phyloP scores from a whole-genome alignment of 2,329 filamentous ascomycete species.

The Ploettnerulaceae sp. region DNA sequence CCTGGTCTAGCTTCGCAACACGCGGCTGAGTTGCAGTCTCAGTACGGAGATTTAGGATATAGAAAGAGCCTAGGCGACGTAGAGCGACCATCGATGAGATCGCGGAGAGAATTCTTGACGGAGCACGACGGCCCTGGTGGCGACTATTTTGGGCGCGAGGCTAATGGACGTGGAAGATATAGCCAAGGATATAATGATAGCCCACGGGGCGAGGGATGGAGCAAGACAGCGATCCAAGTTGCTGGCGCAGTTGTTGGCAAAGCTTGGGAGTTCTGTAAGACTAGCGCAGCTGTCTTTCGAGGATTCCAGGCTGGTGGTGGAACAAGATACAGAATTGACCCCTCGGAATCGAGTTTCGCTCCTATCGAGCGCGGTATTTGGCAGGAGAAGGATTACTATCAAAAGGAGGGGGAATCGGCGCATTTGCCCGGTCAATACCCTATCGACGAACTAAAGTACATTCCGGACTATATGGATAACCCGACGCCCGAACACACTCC shows the following conservation, averaged over 20 bases:
- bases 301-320: slow-evolving; percentile 88
- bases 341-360: slow-evolving; percentile 11
- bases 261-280: slow-evolving; percentile 79
- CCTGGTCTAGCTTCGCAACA: slow-evolving; percentile 34
- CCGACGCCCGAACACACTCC: slow-evolving; percentile 37
- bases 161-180: slow-evolving; percentile 22
- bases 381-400: slow-evolving; percentile 19
- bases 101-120: slow-evolving; percentile 8
- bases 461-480: slow-evolving; percentile 38
- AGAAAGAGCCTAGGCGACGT: slow-evolving; percentile 29
- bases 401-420: slow-evolving; percentile 32
- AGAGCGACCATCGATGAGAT: slow-evolving; percentile 1
- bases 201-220: slow-evolving; percentile 44
- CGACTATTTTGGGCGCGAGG: slow-evolving; percentile 19
- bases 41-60: slow-evolving; percentile 37
- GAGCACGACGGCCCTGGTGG: slow-evolving; percentile 16
- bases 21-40: slow-evolving; percentile 32
- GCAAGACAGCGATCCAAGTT: slow-evolving; percentile 44
- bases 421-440: slow-evolving; percentile 52
- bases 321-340: slow-evolving; percentile 49
- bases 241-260: slow-evolving; percentile 60
- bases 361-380: slow-evolving; percentile 18
- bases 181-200: slow-evolving; percentile 15
- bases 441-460: slow-evolving; percentile 40
- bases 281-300: slow-evolving; percentile 56